Evolutionary conservation across 306 rosid genomes (phyloP).

Genomic region (Cucumis cinereus): DNA sequence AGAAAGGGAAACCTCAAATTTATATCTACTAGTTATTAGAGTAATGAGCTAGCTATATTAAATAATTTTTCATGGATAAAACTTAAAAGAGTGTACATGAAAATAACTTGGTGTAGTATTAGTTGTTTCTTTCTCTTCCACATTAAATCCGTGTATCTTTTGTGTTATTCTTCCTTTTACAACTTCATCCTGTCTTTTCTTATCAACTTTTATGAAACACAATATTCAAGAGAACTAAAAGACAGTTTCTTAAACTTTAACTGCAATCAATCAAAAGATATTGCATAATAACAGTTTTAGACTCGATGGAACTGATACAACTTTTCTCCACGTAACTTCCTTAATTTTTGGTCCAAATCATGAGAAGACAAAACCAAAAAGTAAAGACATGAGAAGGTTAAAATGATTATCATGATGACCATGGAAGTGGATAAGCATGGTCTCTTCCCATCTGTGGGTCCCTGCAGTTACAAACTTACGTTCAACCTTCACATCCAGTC

Average conservation of each 20-base stretch:
- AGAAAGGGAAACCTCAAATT: too few species aligned
- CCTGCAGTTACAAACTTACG: not conserved
- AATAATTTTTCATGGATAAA: too few species aligned
- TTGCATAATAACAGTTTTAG: not conserved
- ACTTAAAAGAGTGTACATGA: not conserved
- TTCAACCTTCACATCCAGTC: not conserved
- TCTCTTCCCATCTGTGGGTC: slow-evolving; percentile 1
- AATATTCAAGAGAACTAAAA: not conserved
- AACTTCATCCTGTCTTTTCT: not conserved
- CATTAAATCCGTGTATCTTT: not conserved
- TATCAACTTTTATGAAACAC: not conserved
- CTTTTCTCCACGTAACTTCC: not conserved
- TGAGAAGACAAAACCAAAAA: not conserved
- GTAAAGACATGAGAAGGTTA: not conserved
- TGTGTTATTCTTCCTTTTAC: not conserved
- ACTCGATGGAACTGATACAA: not conserved
- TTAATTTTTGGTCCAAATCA: not conserved
- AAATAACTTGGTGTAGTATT: not conserved
- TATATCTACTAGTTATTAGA: too few species aligned
- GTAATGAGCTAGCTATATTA: too few species aligned
- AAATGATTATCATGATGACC: not conserved
- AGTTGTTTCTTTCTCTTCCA: not conserved
- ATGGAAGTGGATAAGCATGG: slow-evolving; percentile 9
- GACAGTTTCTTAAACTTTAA: not conserved
- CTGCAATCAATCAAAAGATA: not conserved